Conservation (phyloP, 2,329 filamentous ascomycete species). For the Chalaropsis ovoidea region DNA sequence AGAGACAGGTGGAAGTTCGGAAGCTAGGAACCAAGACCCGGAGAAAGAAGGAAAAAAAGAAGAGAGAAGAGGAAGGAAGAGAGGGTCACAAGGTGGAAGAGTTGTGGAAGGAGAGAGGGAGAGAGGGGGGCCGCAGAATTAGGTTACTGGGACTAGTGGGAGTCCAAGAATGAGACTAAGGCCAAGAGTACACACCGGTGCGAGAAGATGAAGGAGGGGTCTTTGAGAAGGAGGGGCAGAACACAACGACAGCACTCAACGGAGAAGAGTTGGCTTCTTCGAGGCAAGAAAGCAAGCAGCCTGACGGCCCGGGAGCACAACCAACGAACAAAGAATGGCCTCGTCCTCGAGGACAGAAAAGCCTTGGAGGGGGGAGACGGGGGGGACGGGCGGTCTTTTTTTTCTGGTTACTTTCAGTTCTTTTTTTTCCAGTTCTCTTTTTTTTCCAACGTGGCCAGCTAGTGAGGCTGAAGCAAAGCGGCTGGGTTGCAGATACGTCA, state of each 20-base stretch:
- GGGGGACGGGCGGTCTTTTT: not conserved
- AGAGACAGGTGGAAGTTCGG: constrained; percentile 11
- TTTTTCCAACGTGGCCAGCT: constrained; percentile 8
- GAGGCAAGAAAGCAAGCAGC: not conserved
- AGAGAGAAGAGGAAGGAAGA: constrained; percentile 1
- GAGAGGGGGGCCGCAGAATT: constrained; percentile 3
- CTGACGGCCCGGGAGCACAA: not conserved
- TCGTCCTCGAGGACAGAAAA: not conserved
- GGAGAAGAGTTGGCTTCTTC: not conserved
- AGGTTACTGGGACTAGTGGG: constrained; percentile 8
- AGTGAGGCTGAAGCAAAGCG: constrained; percentile 9
- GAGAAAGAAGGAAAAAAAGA: constrained; percentile 12
- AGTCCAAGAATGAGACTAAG: constrained; percentile 13
- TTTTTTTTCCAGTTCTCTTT: not conserved
- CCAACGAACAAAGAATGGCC: not conserved
- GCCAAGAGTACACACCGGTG: constrained; percentile 20
- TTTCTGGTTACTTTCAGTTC: not conserved
- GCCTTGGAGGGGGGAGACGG: no score
- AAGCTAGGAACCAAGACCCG: constrained; percentile 10
- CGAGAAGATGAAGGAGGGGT: constrained; percentile 17
- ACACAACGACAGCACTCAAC: not conserved
- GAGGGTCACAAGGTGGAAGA: not conserved
- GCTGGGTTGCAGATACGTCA: constrained; percentile 11
- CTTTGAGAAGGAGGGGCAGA: constrained; percentile 21
- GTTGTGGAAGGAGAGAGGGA: constrained; percentile 5